These are phyloP conservation scores for Lichtheimia corymbifera DNA, from an alignment of 371 early-diverging fungal species.

Conservation along the genomic window DNA sequence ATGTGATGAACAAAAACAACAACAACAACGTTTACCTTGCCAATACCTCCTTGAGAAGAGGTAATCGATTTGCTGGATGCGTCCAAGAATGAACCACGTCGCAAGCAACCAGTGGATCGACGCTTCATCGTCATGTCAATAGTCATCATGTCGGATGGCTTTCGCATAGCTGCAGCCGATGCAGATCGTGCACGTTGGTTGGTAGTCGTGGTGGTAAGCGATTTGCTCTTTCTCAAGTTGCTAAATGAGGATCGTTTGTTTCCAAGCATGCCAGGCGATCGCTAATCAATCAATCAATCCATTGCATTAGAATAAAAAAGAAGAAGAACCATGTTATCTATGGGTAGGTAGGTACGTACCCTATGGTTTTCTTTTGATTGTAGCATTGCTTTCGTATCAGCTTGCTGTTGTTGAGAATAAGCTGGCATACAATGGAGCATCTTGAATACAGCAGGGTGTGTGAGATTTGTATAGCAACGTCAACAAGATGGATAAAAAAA, in stretches of 20 bases:
- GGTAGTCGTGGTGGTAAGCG: constrained; percentile 42
- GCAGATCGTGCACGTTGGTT: constrained; percentile 11
- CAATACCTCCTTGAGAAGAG: constrained; percentile 5
- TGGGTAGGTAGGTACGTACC: too few relatives aligned
- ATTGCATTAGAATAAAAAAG: too few relatives aligned
- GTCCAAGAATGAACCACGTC: constrained; percentile 34
- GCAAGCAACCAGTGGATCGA: constrained; percentile 47
- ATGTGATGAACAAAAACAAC: constrained; percentile 5
- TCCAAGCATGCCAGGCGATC: constrained; percentile 21
- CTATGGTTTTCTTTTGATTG: constrained; percentile 6
- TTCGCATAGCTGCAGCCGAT: constrained; percentile 9
- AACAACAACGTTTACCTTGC: constrained; percentile 13
- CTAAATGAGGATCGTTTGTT: constrained; percentile 41
- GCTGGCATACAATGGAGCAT: constrained; percentile 13
- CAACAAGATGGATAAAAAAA: not conserved
- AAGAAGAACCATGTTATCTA: not conserved
- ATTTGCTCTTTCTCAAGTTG: constrained; percentile 40
- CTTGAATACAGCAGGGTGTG: not conserved
- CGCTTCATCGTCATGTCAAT: constrained; percentile 41
- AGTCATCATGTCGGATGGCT: constrained; percentile 15
- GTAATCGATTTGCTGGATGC: constrained; percentile 6
- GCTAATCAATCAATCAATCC: not conserved
- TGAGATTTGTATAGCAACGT: not conserved
- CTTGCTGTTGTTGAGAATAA: constrained; percentile 5
- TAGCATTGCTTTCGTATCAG: constrained; percentile 8